These are phyloP conservation scores for Fusarium paranaense DNA, from an alignment of 2,329 filamentous ascomycete species.

Conservation along the genomic window DNA sequence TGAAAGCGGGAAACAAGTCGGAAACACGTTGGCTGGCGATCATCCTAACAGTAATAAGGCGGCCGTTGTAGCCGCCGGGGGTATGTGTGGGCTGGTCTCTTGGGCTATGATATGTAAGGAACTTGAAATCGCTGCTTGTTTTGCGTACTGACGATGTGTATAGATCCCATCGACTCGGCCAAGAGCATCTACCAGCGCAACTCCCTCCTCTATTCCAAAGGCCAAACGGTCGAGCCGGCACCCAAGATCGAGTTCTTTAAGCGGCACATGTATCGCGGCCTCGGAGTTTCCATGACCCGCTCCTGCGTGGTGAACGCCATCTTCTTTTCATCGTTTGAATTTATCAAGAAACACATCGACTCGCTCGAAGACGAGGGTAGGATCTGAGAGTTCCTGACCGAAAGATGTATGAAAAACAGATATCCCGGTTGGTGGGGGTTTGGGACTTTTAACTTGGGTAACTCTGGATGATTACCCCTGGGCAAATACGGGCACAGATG, in stretches of 20 bases:
- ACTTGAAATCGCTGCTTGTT: neutral
- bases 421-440: constrained; percentile 8
- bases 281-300: constrained; percentile 85
- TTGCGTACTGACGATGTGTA: constrained; percentile 10
- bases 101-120: constrained; percentile 80
- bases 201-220: constrained; percentile 75
- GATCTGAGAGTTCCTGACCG: constrained; percentile 3
- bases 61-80: constrained; percentile 82
- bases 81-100: constrained; percentile 84
- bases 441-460: constrained; percentile 16
- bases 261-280: constrained; percentile 82
- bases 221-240: constrained; percentile 71
- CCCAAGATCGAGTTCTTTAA: constrained; percentile 85
- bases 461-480: constrained; percentile 18
- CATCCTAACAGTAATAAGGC: constrained; percentile 81
- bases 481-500: constrained; percentile 29
- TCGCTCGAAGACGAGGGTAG: constrained; percentile 59
- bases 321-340: constrained; percentile 90
- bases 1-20: constrained; percentile 85
- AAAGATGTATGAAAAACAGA: neutral
- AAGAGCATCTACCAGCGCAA: constrained; percentile 90
- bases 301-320: constrained; percentile 88
- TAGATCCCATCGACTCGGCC: constrained; percentile 80
- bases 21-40: constrained; percentile 79
- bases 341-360: constrained; percentile 78